These are phyloP conservation scores for Xylariomycetidae sp. DNA, from an alignment of 2,329 filamentous ascomycete species.

Conservation along the genomic window DNA sequence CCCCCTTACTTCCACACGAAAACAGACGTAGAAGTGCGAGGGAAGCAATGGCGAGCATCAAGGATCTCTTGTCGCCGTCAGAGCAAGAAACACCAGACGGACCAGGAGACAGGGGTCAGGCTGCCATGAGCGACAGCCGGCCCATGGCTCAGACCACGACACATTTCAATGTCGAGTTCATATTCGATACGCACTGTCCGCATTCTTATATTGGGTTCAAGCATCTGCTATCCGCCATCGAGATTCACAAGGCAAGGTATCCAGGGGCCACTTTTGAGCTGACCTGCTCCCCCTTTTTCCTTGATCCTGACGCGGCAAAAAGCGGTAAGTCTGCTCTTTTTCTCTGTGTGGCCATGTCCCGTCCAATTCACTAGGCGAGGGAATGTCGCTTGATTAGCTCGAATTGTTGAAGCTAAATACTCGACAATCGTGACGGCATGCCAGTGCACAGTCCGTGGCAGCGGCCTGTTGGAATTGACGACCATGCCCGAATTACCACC, in stretches of 20 bases:
- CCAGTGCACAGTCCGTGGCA: too few species aligned
- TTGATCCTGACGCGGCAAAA: conserved; percentile 26
- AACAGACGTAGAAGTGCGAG: too few species aligned
- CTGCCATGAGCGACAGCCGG: too few species aligned
- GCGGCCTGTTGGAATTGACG: too few species aligned
- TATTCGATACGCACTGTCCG: conserved; percentile 47
- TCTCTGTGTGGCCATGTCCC: too few species aligned
- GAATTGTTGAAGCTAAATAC: too few species aligned
- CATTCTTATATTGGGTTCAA: conserved; percentile 48
- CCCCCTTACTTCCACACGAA: too few species aligned
- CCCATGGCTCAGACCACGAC: conserved; percentile 22
- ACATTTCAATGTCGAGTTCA: conserved; percentile 39
- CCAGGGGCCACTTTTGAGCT: conserved; percentile 42
- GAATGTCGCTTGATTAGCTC: too few species aligned
- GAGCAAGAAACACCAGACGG: conserved; percentile 11
- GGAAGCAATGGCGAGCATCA: conserved; percentile 22
- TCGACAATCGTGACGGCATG: too few species aligned
- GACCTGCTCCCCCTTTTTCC: conserved; percentile 42
- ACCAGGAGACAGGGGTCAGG: too few species aligned
- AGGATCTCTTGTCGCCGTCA: conserved; percentile 21
- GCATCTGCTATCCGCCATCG: conserved; percentile 41
- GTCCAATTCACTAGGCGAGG: too few species aligned
- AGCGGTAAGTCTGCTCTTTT: conserved; percentile 19
- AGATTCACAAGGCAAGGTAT: conserved; percentile 32
- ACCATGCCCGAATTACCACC: too few species aligned